Evolutionary conservation across 2,329 filamentous ascomycete genomes (phyloP), one percentile per base, ranked within the genome.

Genomic region (Davidsoniella virescens): DNA sequence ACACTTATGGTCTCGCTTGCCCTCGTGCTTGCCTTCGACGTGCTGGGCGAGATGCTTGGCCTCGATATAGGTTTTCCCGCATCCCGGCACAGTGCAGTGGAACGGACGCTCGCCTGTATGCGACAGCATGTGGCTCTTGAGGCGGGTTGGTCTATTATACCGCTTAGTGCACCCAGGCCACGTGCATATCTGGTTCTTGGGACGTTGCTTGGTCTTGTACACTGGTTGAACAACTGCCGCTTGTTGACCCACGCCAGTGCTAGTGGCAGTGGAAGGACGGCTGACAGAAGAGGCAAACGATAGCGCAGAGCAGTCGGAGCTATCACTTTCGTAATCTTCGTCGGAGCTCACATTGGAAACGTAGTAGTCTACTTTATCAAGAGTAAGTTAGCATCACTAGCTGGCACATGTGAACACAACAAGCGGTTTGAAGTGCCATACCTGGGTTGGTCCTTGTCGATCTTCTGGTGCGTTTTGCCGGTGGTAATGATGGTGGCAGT

Each of bases 31-130:
- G 50, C 83, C 84, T 61, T 88, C 87, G 60, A 93, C 66, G 62
- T 96, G 90, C 56, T 87, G 82, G 53, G 82, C 80, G 16, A 95
- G 71, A 65, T 95, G 87, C 58, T 90, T 90, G 56, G 86, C 78
- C 54, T 92, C 84, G 12, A 87, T 75, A 62, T 94, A 96, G 40
- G 80, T 75, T 67, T 94, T 95, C 58, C 78, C 76, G 61, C 90
- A 96, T 40, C 66, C 79, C 5, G 72, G 66, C 54, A 82, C 73
- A 2, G 71, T 68, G 60, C 90, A 96, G 38, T 72, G 70, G 63
- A 84, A 93, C 0, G 87, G 80, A 1, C 88, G 78, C 57, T 90
- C 84, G 57, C 90, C 87, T 49, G 78, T 90, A 63, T 96, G 90
- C 1, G 84, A 87, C 55, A 87, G 76, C 20, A 90, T 66, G 60